Evolutionary conservation across 1,139 yeast genomes (phyloP), one percentile per base, ranked within the genome.

Genomic region (Insectozyma bohioensis): DNA sequence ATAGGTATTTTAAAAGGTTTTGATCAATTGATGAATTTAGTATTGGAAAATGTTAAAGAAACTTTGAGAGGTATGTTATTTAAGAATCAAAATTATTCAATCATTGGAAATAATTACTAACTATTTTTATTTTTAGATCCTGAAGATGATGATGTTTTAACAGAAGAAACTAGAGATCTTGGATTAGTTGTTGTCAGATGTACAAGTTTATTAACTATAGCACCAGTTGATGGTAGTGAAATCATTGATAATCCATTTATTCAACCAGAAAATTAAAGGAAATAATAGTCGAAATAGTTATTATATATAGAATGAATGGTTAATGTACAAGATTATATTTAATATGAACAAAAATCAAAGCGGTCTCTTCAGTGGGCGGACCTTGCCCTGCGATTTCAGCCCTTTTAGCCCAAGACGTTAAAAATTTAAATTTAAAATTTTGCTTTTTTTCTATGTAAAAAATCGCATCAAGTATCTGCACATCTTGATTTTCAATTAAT

Each of bases 1-100:
- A 70, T 72, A 16, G 98, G 98, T 15, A 62, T 66, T 1, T 72
- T 92, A 48, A 86, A 85, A 50, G 97, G 98, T 12, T 88, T 75
- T 55, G 98, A 92, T 56, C 95, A 85, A 57, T 72, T 88, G 58
- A 84, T 90, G 95, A 92, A 92, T 61, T 69, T 92, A 48, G 97
- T 92, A 6, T 72, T 92, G 46, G 96, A 88, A 49, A 81, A 88
- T 28, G 90, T 85, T 9, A 72, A 72, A 30, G 97, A 92, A 56
- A 73, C 72, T 19, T 47, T 81, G 35, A 70, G 84, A 55, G 75
- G 76, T 68, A 56, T 38, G 72, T 62, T 12, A 4, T n/a, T n/a
- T n/a, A n/a, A n/a, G n/a, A n/a, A n/a, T n/a, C n/a, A n/a, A 5
- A 13, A 43, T 35, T 8, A 12, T n/a, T 13, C 17, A 12, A 4